Conservation (phyloP, 345 rosid species). For the Noccaea caerulescens region DNA sequence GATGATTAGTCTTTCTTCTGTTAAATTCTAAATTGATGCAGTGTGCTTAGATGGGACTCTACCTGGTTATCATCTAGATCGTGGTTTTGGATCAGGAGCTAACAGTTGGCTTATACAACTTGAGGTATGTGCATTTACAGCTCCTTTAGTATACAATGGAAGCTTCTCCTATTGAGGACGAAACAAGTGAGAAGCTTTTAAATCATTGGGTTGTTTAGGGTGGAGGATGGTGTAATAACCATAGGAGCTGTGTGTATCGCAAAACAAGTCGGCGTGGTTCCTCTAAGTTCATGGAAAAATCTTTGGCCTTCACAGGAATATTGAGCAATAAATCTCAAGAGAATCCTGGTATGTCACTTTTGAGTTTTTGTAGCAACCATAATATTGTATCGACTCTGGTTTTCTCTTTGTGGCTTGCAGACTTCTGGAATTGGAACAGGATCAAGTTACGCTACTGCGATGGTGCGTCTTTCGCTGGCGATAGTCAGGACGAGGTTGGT, state of each 20-base stretch:
- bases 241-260: slow-evolving; percentile 64
- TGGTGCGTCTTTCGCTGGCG: slow-evolving; percentile 95
- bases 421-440: slow-evolving; percentile 96
- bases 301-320: slow-evolving; percentile 69
- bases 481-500: slow-evolving; percentile 69
- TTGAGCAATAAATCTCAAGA: slow-evolving; percentile 77
- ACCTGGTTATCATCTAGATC: slow-evolving; percentile 88
- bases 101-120: slow-evolving; percentile 87
- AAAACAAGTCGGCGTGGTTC: slow-evolving; percentile 83
- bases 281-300: slow-evolving; percentile 75
- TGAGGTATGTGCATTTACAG: slow-evolving; percentile 57
- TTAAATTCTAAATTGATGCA: slow-evolving; percentile 36
- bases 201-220: slow-evolving; percentile 51
- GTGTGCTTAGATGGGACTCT: slow-evolving; percentile 90
- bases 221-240: slow-evolving; percentile 86
- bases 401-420: slow-evolving; percentile 47
- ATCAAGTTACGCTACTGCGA: slow-evolving; percentile 88
- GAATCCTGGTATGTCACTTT: slow-evolving; percentile 67
- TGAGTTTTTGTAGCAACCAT: neutral
- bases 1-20: neutral
- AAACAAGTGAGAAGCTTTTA: no score
- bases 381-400: neutral
- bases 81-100: slow-evolving; percentile 74
- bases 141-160: neutral
- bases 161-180: slow-evolving; percentile 14